Conservation (phyloP, 108 stramenopile genomes). For the Fistulifera pelliculosa region DNA sequence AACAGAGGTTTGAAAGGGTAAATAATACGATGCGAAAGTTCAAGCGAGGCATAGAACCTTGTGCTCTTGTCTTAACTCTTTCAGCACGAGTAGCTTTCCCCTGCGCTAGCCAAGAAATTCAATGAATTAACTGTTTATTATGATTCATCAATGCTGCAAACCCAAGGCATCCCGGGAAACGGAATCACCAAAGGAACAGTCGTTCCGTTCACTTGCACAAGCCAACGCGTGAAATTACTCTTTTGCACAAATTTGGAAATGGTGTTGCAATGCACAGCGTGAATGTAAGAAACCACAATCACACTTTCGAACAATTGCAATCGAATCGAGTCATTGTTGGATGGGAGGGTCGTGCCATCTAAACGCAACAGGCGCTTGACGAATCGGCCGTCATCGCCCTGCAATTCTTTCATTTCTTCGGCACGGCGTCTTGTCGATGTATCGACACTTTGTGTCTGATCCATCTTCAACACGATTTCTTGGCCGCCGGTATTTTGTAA, state of each 20-base stretch:
- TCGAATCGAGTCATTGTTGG: conserved; percentile 36
- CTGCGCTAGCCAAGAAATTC: too few relatives aligned
- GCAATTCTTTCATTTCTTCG: conserved; percentile 58
- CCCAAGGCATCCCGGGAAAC: conserved; percentile 19
- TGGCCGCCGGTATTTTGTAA: conserved; percentile 64
- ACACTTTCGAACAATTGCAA: conserved; percentile 58
- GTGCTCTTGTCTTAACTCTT: too few relatives aligned
- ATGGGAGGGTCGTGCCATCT: conserved; percentile 22
- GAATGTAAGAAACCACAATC: conserved; percentile 53
- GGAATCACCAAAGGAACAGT: conserved; percentile 73
- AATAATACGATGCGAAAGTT: too few relatives aligned
- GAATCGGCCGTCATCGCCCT: conserved; percentile 57
- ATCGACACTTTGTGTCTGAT: conserved; percentile 64
- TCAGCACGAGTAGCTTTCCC: too few relatives aligned
- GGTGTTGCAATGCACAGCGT: conserved; percentile 65
- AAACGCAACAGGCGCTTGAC: conserved; percentile 31
- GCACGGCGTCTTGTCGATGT: conserved; percentile 71
- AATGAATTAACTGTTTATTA: too few relatives aligned
- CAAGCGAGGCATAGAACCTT: too few relatives aligned
- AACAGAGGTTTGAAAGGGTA: too few relatives aligned
- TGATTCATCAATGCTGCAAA: conserved; percentile 9
- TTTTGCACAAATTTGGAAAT: conserved; percentile 56
- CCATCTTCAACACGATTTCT: conserved; percentile 29
- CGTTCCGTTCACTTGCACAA: conserved; percentile 52
- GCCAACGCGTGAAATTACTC: conserved; percentile 61